These are phyloP conservation scores for Encephalitozoon cuniculi DNA, from an alignment of 371 early-diverging fungal species.

Conservation along the genomic window DNA sequence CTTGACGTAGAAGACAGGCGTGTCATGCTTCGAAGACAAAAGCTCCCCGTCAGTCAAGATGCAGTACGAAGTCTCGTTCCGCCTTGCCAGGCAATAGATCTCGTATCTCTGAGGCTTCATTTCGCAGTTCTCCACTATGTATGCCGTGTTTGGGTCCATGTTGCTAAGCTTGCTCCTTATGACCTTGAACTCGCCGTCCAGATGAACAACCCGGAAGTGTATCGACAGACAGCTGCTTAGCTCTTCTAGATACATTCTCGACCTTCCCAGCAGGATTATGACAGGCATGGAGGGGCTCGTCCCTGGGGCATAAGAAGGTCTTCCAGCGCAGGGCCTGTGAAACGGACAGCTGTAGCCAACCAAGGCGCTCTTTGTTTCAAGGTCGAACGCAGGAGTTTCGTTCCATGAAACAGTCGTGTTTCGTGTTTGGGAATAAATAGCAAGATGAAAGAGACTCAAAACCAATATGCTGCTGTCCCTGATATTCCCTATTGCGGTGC, in stretches of 20 bases:
- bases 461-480: constrained; percentile 1
- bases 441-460: background rate
- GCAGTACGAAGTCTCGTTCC: constrained; percentile 30
- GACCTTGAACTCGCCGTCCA: background rate
- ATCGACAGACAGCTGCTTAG: background rate
- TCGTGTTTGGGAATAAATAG: constrained; percentile 4
- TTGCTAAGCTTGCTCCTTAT: constrained; percentile 24
- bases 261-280: constrained; percentile 23
- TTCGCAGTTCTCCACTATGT: constrained; percentile 31
- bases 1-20: background rate
- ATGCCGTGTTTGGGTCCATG: constrained; percentile 2
- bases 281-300: constrained; percentile 39
- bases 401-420: background rate
- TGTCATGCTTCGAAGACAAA: constrained; percentile 27
- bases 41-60: background rate
- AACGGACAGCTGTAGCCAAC: background rate
- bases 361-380: background rate
- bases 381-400: background rate
- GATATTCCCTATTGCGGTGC: background rate
- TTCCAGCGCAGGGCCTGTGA: background rate
- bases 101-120: constrained; percentile 43
- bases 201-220: constrained; percentile 12
- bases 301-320: too few species aligned
- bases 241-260: constrained; percentile 2
- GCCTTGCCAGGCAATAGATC: constrained; percentile 36